Evolutionary conservation across 2,329 filamentous ascomycete genomes (phyloP).

Genomic region (Leptosphaerulina australis): DNA sequence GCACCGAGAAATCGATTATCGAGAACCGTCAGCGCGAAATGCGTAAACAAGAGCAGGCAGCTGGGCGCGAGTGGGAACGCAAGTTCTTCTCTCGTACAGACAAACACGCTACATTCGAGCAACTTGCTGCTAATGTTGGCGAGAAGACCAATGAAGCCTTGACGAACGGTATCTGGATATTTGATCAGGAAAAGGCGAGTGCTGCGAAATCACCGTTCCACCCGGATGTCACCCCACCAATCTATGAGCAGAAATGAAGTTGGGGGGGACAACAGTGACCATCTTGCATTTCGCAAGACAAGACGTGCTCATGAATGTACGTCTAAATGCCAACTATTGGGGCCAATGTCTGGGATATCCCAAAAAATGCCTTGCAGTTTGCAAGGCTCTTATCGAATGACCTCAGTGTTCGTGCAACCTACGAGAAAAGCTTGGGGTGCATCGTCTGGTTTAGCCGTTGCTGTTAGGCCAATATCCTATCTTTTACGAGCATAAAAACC

Average conservation of each 20-base stretch:
- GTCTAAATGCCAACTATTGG: conserved; percentile 5
- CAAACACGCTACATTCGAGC: conserved; percentile 53
- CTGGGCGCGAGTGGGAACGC: conserved; percentile 78
- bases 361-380: conserved; percentile 5
- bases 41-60: conserved; percentile 75
- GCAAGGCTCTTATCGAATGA: not conserved
- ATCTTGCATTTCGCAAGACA: not conserved
- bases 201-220: conserved; percentile 38
- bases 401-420: not conserved
- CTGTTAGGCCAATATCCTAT: not conserved
- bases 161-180: conserved; percentile 74
- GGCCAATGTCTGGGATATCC: not conserved
- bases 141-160: conserved; percentile 65
- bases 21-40: conserved; percentile 84
- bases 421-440: not conserved
- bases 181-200: conserved; percentile 61
- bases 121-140: conserved; percentile 53
- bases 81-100: conserved; percentile 72
- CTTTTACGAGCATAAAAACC: not conserved
- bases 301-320: not conserved
- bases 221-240: conserved; percentile 35
- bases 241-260: conserved; percentile 29
- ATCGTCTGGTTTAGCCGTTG: too few species aligned
- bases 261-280: not conserved
- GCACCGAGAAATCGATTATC: conserved; percentile 82